Percentiles rank a stretch among this genome's conserved stretches.
Conservation (phyloP, 148 eudicot genomes). For the Rhododendron simsii region DNA sequence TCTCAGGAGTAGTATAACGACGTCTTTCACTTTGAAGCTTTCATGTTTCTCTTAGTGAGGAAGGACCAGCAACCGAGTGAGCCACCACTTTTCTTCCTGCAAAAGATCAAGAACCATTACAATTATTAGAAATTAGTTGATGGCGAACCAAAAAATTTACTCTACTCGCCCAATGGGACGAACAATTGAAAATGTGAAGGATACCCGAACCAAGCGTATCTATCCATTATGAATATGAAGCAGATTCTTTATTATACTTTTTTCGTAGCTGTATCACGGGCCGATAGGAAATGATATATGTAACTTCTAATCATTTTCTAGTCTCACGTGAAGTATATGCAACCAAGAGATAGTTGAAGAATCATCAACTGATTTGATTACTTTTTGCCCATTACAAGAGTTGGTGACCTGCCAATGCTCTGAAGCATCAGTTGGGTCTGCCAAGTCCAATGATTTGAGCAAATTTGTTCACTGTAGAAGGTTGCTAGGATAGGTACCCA, state of each 20-base stretch:
- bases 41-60: not conserved
- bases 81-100: slow-evolving; percentile 14
- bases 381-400: not conserved
- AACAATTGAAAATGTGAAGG: not conserved
- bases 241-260: not conserved
- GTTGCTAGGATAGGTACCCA: not conserved
- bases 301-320: not conserved
- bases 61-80: slow-evolving; percentile 9
- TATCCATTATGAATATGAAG: not conserved
- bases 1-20: not conserved
- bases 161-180: not conserved
- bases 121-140: no score
- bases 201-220: not conserved
- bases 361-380: not conserved
- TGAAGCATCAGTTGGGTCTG: not conserved
- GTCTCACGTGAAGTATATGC: not conserved
- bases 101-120: not conserved
- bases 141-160: not conserved
- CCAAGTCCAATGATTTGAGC: not conserved
- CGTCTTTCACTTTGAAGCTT: not conserved
- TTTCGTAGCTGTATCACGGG: not conserved
- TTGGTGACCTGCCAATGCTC: not conserved
- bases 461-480: not conserved
- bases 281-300: not conserved
- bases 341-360: not conserved